phyloP scores from a whole-genome alignment of 768 basidiomycete genomes.

The Chlorophyllum brunneum region DNA sequence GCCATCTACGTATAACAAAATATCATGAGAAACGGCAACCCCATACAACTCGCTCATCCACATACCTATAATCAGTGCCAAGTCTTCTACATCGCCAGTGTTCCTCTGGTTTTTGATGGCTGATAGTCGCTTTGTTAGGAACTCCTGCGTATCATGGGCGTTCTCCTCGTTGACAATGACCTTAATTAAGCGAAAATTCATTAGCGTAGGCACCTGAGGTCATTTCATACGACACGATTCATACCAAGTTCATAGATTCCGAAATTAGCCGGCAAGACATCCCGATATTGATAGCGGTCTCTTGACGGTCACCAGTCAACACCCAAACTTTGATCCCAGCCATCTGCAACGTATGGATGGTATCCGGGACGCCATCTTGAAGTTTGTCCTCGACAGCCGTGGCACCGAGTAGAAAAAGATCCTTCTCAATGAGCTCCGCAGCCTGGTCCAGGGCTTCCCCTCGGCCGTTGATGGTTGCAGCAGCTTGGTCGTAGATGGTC shows the following conservation, averaged over 20 bases:
- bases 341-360: conserved; percentile 96
- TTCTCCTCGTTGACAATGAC: conserved; percentile 93
- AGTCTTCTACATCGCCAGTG: conserved; percentile 89
- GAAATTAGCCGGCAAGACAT: conserved; percentile 96
- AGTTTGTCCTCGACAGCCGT: conserved; percentile 99
- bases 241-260: conserved; percentile 96
- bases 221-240: conserved; percentile 19
- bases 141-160: conserved; percentile 76
- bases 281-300: conserved; percentile 99
- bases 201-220: conserved; percentile 1
- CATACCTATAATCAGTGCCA: conserved; percentile 91
- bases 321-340: conserved; percentile 99
- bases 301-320: conserved; percentile 95
- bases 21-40: conserved; percentile 10
- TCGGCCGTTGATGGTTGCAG: conserved; percentile 92
- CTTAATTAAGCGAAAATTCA: conserved; percentile 33
- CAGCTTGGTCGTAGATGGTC: conserved; percentile 84
- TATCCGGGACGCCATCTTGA: conserved; percentile 97
- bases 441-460: conserved; percentile 93
- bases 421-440: conserved; percentile 94
- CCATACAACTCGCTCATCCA: background rate
- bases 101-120: conserved; percentile 93
- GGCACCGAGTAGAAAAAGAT: conserved; percentile 89
- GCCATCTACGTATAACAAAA: conserved; percentile 57
- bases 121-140: conserved; percentile 81